Conservation (phyloP, 352 stramenopile species). For the Phytophthora palmivora region DNA sequence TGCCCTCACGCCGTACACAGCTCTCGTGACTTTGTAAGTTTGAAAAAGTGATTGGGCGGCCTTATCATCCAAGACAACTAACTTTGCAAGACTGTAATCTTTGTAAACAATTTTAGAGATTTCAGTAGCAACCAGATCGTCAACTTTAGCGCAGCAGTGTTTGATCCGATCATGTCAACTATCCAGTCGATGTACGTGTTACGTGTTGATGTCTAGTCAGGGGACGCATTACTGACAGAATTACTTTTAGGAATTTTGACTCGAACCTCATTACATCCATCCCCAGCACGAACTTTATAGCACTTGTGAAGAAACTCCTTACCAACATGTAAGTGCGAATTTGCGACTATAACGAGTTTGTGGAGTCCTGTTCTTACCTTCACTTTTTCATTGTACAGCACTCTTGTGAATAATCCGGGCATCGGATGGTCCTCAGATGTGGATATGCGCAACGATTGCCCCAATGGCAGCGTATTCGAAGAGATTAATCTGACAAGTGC, state of each 20-base stretch:
- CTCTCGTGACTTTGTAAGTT: constrained; percentile 56
- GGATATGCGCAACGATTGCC: constrained; percentile 48
- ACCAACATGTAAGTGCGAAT: constrained; percentile 59
- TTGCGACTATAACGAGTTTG: neutral
- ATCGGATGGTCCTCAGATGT: constrained; percentile 48
- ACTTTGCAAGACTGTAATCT: neutral
- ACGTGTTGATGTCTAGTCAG: neutral
- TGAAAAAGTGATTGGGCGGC: neutral
- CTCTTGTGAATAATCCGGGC: constrained; percentile 57
- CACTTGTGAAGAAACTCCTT: constrained; percentile 46
- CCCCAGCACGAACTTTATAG: constrained; percentile 58
- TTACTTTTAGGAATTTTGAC: constrained; percentile 52
- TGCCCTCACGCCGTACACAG: constrained; percentile 50
- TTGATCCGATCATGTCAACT: constrained; percentile 52
- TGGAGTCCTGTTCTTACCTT: neutral
- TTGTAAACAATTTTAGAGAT: constrained; percentile 39
- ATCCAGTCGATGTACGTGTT: constrained; percentile 60
- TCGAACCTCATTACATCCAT: constrained; percentile 69
- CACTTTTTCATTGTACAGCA: constrained; percentile 29
- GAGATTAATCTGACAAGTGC: constrained; percentile 34
- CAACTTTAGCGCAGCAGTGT: constrained; percentile 61
- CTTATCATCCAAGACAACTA: too few species aligned
- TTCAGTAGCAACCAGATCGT: constrained; percentile 62
- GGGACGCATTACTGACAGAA: neutral
- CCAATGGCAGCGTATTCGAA: constrained; percentile 64